These are phyloP conservation scores for Talaromyces rugulosus DNA, from an alignment of 2,329 filamentous ascomycete species.

Conservation along the genomic window DNA sequence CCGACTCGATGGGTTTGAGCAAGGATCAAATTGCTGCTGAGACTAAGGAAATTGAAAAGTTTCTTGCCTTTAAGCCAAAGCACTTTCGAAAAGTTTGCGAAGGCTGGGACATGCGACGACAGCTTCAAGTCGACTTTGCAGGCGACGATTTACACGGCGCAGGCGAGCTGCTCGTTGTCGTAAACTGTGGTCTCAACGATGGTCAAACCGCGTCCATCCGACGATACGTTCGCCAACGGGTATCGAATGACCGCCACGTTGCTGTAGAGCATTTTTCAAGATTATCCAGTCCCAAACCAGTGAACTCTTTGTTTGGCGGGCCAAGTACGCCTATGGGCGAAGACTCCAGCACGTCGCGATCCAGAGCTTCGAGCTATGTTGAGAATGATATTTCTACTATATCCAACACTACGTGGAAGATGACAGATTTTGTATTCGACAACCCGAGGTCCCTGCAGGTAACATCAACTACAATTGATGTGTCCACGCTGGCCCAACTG, in stretches of 20 bases:
- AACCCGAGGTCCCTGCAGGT: conserved; percentile 59
- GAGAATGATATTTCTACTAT: conserved; percentile 30
- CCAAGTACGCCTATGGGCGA: conserved; percentile 17
- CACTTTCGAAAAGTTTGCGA: conserved; percentile 74
- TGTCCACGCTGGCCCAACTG: conserved; percentile 66
- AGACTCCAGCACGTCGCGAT: conserved; percentile 18
- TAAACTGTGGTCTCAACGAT: conserved; percentile 67
- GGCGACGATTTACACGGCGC: conserved; percentile 70
- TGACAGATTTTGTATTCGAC: conserved; percentile 59
- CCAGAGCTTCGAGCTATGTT: conserved; percentile 27
- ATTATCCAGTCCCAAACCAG: conserved; percentile 18
- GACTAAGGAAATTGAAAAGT: conserved; percentile 75
- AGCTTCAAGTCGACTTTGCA: conserved; percentile 83
- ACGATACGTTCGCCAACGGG: conserved; percentile 55
- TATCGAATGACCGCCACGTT: conserved; percentile 26
- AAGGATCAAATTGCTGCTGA: conserved; percentile 69
- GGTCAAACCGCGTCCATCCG: conserved; percentile 50
- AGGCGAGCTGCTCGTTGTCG: conserved; percentile 71
- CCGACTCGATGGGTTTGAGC: conserved; percentile 66
- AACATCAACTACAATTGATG: conserved; percentile 67
- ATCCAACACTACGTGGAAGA: conserved; percentile 61
- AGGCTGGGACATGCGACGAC: conserved; percentile 89
- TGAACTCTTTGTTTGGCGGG: conserved; percentile 51
- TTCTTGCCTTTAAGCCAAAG: conserved; percentile 65
- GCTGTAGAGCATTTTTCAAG: conserved; percentile 15